Evolutionary conservation across 73 alveolate species (phyloP).

Genomic region (Tetrahymena thermophila): DNA sequence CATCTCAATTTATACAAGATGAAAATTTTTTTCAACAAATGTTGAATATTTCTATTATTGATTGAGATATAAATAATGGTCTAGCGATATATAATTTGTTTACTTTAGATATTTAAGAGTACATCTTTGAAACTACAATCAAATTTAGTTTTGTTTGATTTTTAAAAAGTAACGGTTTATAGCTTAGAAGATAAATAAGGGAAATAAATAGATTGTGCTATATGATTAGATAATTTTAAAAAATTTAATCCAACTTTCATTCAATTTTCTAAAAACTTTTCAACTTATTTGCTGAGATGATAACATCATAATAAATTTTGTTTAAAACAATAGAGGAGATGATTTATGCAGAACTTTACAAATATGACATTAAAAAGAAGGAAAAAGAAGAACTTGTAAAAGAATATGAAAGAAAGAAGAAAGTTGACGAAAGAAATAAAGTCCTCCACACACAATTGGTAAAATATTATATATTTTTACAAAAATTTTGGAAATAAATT

Average conservation of each 20-base stretch:
- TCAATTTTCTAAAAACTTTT: background rate
- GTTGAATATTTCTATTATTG: too few relatives aligned
- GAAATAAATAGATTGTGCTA: background rate
- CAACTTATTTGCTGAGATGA: background rate
- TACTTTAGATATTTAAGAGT: too few relatives aligned
- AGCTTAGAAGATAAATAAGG: background rate
- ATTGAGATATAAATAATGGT: too few relatives aligned
- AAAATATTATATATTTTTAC: background rate
- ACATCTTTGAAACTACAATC: too few relatives aligned
- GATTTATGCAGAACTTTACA: slow-evolving; percentile 37
- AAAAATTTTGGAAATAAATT: background rate
- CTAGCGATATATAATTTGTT: too few relatives aligned
- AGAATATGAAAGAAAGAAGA: slow-evolving; percentile 1
- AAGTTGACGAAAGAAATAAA: slow-evolving; percentile 23
- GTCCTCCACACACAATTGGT: slow-evolving; percentile 6
- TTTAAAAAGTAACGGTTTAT: background rate
- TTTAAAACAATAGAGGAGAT: slow-evolving; percentile 26
- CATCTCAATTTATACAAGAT: background rate
- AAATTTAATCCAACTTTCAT: too few relatives aligned
- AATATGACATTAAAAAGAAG: slow-evolving; percentile 14
- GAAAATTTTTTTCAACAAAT: too few relatives aligned
- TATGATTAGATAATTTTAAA: background rate
- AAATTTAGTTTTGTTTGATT: too few relatives aligned
- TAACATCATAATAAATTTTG: background rate
- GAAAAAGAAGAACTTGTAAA: slow-evolving; percentile 21